Conservation (phyloP, 2,329 filamentous ascomycete genomes). For the Calonectria naviculata region DNA sequence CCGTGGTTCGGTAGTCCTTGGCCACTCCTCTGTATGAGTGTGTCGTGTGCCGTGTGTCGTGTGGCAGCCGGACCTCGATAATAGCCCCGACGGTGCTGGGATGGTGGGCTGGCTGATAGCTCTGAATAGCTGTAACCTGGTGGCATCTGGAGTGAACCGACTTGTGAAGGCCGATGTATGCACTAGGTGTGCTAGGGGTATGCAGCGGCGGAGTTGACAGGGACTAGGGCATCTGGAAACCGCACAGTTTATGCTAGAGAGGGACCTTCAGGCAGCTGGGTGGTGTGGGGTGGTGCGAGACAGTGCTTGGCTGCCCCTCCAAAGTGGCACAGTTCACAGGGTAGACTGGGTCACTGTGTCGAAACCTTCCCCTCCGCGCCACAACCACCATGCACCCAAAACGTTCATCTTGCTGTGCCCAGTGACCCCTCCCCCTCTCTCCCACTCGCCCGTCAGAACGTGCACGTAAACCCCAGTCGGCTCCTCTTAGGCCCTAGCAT, state of each 20-base stretch:
- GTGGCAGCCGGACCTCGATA: neutral
- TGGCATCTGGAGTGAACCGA: neutral
- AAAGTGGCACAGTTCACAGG: conserved; percentile 7
- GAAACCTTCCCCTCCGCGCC: conserved; percentile 9
- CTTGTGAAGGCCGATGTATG: neutral
- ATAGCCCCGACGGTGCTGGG: neutral
- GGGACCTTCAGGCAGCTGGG: neutral
- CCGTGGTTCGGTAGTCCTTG: neutral
- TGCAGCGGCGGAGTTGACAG: neutral
- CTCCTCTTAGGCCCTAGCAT: conserved; percentile 6
- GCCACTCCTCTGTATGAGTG: neutral
- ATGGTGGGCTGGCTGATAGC: neutral
- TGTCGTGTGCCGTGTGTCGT: neutral
- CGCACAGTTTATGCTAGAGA: neutral
- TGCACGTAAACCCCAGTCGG: neutral
- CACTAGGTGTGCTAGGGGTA: neutral
- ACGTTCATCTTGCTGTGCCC: neutral
- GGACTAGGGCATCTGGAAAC: neutral
- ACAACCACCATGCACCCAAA: neutral
- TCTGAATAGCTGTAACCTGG: neutral
- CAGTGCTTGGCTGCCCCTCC: neutral
- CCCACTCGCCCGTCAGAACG: neutral
- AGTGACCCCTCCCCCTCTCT: neutral
- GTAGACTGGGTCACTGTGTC: conserved; percentile 9
- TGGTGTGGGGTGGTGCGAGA: neutral